phyloP scores from a whole-genome alignment of 805 yeast species.

The Yarrowia sp. region DNA sequence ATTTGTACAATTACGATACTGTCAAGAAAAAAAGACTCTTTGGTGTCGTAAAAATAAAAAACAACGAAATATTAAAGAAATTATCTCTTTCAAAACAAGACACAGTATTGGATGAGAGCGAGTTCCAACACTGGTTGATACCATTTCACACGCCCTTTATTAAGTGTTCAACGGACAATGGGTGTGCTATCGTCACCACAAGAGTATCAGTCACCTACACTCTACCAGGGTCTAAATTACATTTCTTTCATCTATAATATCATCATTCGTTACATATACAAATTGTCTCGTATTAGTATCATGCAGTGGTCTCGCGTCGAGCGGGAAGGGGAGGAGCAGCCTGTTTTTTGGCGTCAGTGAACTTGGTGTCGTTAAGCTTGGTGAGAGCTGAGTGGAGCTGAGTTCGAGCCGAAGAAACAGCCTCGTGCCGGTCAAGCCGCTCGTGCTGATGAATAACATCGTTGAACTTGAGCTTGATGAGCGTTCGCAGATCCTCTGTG shows the following conservation, averaged over 20 bases:
- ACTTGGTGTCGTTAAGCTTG: conserved; percentile 28
- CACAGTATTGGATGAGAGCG: no score
- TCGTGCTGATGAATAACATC: conserved; percentile 36
- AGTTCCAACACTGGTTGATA: no score
- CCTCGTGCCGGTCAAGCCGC: conserved; percentile 30
- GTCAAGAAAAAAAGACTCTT: no score
- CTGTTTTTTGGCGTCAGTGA: conserved; percentile 26
- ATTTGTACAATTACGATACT: no score
- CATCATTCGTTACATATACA: conserved; percentile 27
- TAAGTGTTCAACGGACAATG: no score
- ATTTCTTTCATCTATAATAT: background rate
- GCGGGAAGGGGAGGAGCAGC: conserved; percentile 8
- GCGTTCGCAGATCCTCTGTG: conserved; percentile 47
- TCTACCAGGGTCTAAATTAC: no score
- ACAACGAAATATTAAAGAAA: no score
- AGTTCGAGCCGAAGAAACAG: conserved; percentile 29
- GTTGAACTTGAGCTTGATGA: conserved; percentile 52
- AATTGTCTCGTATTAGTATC: background rate
- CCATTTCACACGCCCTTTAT: no score
- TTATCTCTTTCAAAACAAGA: no score
- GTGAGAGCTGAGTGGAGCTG: conserved; percentile 28
- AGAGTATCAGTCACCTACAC: no score
- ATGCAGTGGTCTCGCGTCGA: conserved; percentile 13
- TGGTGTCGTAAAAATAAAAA: no score
- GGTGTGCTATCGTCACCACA: no score